Percentiles rank a stretch among this genome's conserved stretches.
Evolutionary conservation across 2,329 filamentous ascomycete genomes (phyloP).

Genomic region (Ophiobolus disseminans): DNA sequence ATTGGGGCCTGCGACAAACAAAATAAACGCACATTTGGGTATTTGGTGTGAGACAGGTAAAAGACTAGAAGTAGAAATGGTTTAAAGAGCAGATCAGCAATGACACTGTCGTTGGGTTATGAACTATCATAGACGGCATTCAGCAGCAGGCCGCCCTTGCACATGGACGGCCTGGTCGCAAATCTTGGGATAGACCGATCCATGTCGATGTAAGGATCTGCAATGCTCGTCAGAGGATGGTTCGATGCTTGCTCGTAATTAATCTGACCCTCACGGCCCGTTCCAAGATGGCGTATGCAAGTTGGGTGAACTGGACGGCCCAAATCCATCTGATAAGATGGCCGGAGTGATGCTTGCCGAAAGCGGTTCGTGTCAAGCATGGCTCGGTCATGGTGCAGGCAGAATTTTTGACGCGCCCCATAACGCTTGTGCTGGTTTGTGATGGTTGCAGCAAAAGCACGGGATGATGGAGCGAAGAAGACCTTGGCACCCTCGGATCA

Average conservation of each 20-base stretch:
- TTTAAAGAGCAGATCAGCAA: background rate
- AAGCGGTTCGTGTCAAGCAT: constrained; percentile 15
- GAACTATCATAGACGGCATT: no score
- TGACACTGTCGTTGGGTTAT: constrained; percentile 12
- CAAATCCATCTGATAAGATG: constrained; percentile 41
- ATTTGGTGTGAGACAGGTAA: constrained; percentile 5
- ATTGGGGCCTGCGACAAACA: background rate
- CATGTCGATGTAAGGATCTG: constrained; percentile 27
- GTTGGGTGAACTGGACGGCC: background rate
- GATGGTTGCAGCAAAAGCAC: constrained; percentile 19
- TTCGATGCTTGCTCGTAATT: constrained; percentile 31
- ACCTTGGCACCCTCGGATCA: constrained; percentile 19
- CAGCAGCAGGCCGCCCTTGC: no score
- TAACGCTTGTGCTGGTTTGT: constrained; percentile 27
- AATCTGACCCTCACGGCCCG: constrained; percentile 27
- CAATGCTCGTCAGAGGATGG: constrained; percentile 37
- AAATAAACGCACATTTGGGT: background rate
- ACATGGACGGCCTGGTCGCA: constrained; percentile 24
- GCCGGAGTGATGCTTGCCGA: constrained; percentile 15
- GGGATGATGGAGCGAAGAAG: constrained; percentile 22
- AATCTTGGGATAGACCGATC: constrained; percentile 20
- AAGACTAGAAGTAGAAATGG: background rate
- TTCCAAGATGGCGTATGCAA: constrained; percentile 26
- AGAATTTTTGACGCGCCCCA: constrained; percentile 39
- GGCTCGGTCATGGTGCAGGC: constrained; percentile 31